Evolutionary conservation across 257 asterid genomes (phyloP).

Genomic region (Rehmannia glutinosa): DNA sequence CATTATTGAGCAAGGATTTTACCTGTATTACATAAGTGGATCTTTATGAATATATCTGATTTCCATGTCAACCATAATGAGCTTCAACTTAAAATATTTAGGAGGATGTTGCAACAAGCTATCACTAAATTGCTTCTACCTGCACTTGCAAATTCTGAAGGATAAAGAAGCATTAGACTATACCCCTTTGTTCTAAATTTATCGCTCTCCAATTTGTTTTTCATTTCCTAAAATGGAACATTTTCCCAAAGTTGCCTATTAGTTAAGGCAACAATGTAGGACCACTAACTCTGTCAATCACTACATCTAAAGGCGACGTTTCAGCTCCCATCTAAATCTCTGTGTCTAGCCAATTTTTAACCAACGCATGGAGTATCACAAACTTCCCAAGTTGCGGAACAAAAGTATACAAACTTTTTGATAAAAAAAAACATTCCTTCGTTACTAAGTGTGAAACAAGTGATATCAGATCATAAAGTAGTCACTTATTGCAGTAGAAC

Average conservation of each 20-base stretch:
- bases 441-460: not conserved
- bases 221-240: not conserved
- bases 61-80: conserved; percentile 5
- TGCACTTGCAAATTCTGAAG: not conserved
- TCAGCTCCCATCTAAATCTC: not conserved
- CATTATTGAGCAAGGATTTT: conserved; percentile 78
- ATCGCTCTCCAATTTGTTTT: not conserved
- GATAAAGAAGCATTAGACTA: not conserved
- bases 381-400: not conserved
- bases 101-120: conserved; percentile 2
- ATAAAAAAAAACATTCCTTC: not conserved
- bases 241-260: not conserved
- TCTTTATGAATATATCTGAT: conserved; percentile 10
- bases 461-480: not conserved
- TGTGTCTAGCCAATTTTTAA: not conserved
- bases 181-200: not conserved
- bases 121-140: conserved; percentile 6
- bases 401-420: not conserved
- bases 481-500: not conserved
- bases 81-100: not conserved
- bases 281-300: not conserved
- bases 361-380: not conserved
- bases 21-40: conserved; percentile 48
- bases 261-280: not conserved
- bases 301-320: not conserved